Percentiles rank a stretch among this genome's conserved stretches.
Conservation (phyloP, 2,329 filamentous ascomycete genomes). For the Dactylellina haptotyla region DNA sequence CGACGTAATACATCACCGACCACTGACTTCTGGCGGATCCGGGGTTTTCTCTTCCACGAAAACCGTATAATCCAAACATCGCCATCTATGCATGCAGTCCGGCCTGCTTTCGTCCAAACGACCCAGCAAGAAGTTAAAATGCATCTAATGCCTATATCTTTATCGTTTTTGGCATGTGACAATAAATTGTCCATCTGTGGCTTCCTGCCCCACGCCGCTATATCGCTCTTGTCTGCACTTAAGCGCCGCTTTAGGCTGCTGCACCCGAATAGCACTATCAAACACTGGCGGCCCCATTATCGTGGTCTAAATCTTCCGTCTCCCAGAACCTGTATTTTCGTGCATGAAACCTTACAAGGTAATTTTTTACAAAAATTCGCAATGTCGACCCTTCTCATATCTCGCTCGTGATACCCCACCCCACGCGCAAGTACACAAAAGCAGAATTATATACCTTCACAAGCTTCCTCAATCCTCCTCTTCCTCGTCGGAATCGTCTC, state of each 20-base stretch:
- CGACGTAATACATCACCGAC: too few relatives aligned
- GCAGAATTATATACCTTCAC: too few relatives aligned
- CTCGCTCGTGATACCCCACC: not conserved
- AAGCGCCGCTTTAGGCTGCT: conserved; percentile 15
- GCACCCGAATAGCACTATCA: not conserved
- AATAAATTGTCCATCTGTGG: conserved; percentile 5
- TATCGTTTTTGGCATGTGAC: conserved; percentile 29
- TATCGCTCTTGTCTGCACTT: not conserved
- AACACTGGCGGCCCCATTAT: not conserved
- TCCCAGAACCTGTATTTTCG: too few relatives aligned
- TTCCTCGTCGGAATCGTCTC: conserved; percentile 79
- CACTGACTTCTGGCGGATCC: too few relatives aligned
- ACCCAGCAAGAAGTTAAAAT: too few relatives aligned
- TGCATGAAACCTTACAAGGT: too few relatives aligned
- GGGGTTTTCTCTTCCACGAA: too few relatives aligned
- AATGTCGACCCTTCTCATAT: not conserved
- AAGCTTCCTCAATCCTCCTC: conserved; percentile 56
- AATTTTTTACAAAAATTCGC: too few relatives aligned
- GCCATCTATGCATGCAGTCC: too few relatives aligned
- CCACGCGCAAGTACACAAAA: not conserved
- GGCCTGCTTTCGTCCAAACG: too few relatives aligned
- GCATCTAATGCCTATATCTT: not conserved
- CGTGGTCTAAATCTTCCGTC: not conserved
- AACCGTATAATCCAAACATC: too few relatives aligned
- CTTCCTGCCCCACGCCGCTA: conserved; percentile 6